A percentile compares a stretch with the other conserved stretches of the same genome.
Conservation (phyloP, 2,329 filamentous ascomycete species). For the Macroventuria anomochaeta region DNA sequence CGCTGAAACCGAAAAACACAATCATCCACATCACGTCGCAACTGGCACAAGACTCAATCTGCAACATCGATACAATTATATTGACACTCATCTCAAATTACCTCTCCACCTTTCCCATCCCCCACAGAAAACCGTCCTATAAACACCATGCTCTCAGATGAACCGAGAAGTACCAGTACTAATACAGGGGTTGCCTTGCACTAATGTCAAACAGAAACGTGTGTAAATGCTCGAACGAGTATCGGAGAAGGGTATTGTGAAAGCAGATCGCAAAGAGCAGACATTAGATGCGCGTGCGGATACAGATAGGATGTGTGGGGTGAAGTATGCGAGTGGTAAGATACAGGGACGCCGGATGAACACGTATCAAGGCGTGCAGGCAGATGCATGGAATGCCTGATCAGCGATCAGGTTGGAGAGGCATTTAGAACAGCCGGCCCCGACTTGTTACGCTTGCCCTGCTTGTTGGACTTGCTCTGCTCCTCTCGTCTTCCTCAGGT, state of each 20-base stretch:
- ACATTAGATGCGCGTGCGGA: conserved; percentile 11
- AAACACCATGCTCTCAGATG: conserved; percentile 8
- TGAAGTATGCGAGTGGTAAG: conserved; percentile 10
- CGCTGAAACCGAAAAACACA: too few relatives aligned
- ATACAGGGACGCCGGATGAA: neutral
- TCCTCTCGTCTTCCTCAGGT: conserved; percentile 50
- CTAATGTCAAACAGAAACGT: conserved; percentile 9
- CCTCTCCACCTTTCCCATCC: neutral
- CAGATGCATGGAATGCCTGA: too few relatives aligned
- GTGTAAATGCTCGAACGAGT: conserved; percentile 3
- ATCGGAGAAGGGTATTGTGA: conserved; percentile 15
- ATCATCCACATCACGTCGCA: too few relatives aligned
- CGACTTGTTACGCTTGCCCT: conserved; percentile 46
- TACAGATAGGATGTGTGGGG: neutral
- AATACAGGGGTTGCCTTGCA: conserved; percentile 11
- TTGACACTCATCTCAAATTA: conserved; percentile 4
- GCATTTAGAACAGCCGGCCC: conserved; percentile 23
- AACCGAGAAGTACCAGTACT: conserved; percentile 12
- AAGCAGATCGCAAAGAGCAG: neutral
- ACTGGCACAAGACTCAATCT: too few relatives aligned
- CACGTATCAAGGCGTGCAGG: neutral
- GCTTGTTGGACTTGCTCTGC: conserved; percentile 44
- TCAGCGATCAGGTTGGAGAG: neutral
- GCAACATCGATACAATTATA: neutral
- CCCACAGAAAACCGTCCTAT: neutral